Evolutionary conservation across 495 filamentous ascomycete species (phyloP).

Genomic region (Delitschia confertaspora): DNA sequence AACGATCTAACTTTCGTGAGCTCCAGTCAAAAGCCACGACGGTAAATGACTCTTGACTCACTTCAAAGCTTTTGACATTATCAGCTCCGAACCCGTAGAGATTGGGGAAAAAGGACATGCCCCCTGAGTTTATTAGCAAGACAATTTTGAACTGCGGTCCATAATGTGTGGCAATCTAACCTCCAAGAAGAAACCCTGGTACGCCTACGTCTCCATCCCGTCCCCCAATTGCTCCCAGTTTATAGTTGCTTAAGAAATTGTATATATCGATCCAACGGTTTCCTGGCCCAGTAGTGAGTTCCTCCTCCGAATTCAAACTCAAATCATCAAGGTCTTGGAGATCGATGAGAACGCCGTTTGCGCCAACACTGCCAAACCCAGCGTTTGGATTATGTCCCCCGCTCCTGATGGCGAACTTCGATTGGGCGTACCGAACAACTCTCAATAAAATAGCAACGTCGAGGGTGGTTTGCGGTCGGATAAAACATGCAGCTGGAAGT

Average conservation of each 20-base stretch:
- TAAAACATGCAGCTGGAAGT: neutral
- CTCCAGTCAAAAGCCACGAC: no score
- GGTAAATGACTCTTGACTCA: no score
- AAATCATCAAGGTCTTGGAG: neutral
- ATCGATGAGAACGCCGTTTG: conserved; percentile 2
- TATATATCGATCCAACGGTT: neutral
- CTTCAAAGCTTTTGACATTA: conserved; percentile 1
- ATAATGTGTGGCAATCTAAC: no score
- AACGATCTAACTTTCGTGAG: no score
- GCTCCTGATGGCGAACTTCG: conserved; percentile 3
- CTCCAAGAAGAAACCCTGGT: conserved; percentile 3
- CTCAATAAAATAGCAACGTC: neutral
- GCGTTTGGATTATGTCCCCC: conserved; percentile 4
- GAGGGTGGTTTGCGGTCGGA: neutral
- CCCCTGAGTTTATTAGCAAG: no score
- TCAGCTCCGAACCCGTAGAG: conserved; percentile 1
- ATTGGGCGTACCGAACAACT: neutral
- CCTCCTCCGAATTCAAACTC: neutral
- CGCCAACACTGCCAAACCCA: neutral
- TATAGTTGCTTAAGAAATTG: neutral
- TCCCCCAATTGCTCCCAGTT: neutral
- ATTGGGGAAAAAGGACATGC: neutral
- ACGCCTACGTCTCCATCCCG: conserved; percentile 1
- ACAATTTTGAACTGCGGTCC: no score
- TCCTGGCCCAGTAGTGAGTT: neutral